Evolutionary conservation across 164 flowering plant species (phyloP).

Genomic region (Stephania yunnanensis): DNA sequence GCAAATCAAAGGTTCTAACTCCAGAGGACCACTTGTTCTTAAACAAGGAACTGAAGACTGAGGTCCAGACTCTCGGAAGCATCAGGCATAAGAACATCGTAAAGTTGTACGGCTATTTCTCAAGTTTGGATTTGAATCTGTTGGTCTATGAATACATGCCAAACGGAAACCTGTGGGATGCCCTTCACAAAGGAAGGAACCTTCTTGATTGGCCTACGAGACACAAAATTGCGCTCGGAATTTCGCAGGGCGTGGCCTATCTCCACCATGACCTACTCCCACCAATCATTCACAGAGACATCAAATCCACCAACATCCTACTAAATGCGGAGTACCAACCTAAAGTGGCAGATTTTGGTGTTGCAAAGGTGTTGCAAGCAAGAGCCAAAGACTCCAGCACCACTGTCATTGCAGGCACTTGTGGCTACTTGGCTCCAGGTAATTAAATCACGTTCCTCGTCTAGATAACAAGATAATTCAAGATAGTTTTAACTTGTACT

Average conservation of each 20-base stretch:
- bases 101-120: slow-evolving; percentile 74
- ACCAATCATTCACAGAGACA: slow-evolving; percentile 85
- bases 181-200: slow-evolving; percentile 55
- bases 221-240: slow-evolving; percentile 77
- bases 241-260: slow-evolving; percentile 89
- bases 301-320: slow-evolving; percentile 85
- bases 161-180: slow-evolving; percentile 93
- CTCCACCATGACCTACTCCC: slow-evolving; percentile 83
- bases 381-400: slow-evolving; percentile 71
- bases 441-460: slow-evolving; percentile 9
- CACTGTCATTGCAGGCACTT: slow-evolving; percentile 82
- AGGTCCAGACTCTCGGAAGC: slow-evolving; percentile 87
- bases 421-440: slow-evolving; percentile 98
- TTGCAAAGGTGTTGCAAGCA: slow-evolving; percentile 87
- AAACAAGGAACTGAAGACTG: slow-evolving; percentile 68
- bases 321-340: slow-evolving; percentile 69
- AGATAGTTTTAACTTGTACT: not conserved
- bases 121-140: slow-evolving; percentile 54
- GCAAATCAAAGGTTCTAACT: slow-evolving; percentile 40
- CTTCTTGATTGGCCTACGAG: slow-evolving; percentile 81
- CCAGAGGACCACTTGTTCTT: slow-evolving; percentile 41
- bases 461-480: not conserved
- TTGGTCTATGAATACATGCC: slow-evolving; percentile 94
- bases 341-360: slow-evolving; percentile 95
- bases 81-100: slow-evolving; percentile 94